Evolutionary conservation across 1,139 yeast species (phyloP), one percentile per base, ranked within the genome.

Genomic region (Sugiyamaella neomexicana): DNA sequence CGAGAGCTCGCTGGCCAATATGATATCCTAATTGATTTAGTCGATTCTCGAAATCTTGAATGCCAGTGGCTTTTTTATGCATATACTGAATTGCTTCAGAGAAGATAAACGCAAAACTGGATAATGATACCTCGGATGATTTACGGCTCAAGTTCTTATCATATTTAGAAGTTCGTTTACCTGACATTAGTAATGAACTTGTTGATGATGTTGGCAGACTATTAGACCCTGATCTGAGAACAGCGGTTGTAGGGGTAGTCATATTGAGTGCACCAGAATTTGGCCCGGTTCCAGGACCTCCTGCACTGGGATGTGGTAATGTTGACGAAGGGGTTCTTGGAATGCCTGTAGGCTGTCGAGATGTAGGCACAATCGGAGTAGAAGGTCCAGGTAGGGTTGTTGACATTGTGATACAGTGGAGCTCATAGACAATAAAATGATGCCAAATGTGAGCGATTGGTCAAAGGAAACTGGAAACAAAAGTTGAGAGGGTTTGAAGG

Each of bases 21-120:
- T 82, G 76, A 69, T 89, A 80, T 0, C 99, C 99, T 46, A 89
- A 73, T 7, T 85, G 82, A 64, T 86, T 87, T 55, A 93, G 77
- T 59, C 87, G 77, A 31, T 80, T 76, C 66, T 91, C 97, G 53
- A 93, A 76, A 61, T 90, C 93, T 59, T 82, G 85, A 38, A 89
- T 78, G 7, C 93, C 93, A 56, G 79, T 81, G 9, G 89, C 80
- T 52, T 80, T 77, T 55, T 76, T 75, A 55, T 84, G 86, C 42
- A 82, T 73, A 78, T 87, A 83, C 62, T 81, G 83, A 17, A 89
- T 84, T 32, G 86, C 79, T 62, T 86, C 95, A 66, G 86, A 75
- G 66, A 87, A 88, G 20, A 89, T 72, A 62, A 83, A 86, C 36
- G 90, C 80, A 55, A 89, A 73, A 1, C 90, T 77, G 8, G 89